phyloP scores from a whole-genome alignment of 148 eudicot species.

The Gaultheria prostrata region DNA sequence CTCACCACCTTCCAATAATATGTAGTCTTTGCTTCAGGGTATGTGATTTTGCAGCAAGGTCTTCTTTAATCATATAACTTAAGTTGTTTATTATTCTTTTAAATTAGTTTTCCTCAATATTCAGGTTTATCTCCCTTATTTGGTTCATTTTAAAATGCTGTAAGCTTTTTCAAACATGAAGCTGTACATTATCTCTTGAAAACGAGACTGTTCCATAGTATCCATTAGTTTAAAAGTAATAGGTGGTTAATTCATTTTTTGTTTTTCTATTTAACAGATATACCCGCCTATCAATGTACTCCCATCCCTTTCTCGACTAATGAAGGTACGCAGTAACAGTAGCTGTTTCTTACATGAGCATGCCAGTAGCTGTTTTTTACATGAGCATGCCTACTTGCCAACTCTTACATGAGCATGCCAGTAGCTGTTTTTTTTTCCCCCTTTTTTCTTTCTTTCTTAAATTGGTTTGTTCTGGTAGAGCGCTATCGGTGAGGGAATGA shows the following conservation, averaged over 20 bases:
- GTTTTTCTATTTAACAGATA: slow-evolving; percentile 49
- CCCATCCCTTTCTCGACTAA: slow-evolving; percentile 89
- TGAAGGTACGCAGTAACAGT: slow-evolving; percentile 43
- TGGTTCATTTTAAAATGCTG: neutral
- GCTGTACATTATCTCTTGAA: neutral
- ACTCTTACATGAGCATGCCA: too few relatives aligned
- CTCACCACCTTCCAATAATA: neutral
- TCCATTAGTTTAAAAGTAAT: neutral
- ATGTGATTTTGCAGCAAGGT: neutral
- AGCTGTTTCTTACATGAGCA: slow-evolving; percentile 1
- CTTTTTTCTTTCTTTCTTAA: neutral
- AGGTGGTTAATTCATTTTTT: neutral
- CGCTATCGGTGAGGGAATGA: slow-evolving; percentile 99
- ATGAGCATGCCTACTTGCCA: neutral
- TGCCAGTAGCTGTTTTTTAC: neutral
- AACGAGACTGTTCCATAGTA: neutral
- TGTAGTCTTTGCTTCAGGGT: neutral
- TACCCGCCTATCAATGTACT: slow-evolving; percentile 95
- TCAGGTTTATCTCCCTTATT: neutral
- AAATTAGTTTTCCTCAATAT: too few relatives aligned
- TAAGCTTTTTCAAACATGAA: neutral
- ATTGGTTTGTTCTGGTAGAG: slow-evolving; percentile 43
- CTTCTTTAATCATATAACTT: neutral
- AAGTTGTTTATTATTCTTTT: neutral
- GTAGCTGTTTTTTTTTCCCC: neutral